Evolutionary conservation across 1,284 basidiomycete genomes (phyloP).

Genomic region (Ganoderma lingzhi): DNA sequence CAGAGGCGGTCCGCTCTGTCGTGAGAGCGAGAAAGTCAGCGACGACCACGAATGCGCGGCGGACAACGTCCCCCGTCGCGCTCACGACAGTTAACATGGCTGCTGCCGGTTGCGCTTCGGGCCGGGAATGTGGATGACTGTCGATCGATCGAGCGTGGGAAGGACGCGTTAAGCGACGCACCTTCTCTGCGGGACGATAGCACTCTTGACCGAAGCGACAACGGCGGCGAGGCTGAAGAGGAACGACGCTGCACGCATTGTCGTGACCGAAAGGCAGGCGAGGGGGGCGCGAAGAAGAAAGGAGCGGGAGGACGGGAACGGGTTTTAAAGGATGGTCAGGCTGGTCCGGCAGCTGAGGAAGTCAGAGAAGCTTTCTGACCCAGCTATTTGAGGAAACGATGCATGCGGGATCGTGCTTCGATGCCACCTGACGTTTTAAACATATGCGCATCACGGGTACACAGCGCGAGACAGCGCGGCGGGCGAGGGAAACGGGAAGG

Average conservation of each 20-base stretch:
- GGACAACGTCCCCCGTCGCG: constrained; percentile 1
- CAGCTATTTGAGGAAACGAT: constrained; percentile 29
- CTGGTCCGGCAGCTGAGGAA: constrained; percentile 33
- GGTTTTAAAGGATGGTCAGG: constrained; percentile 15
- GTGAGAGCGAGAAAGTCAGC: background rate
- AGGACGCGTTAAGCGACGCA: background rate
- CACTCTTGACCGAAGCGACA: constrained; percentile 24
- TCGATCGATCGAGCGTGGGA: background rate
- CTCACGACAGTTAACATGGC: constrained; percentile 2
- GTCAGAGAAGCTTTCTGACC: constrained; percentile 17
- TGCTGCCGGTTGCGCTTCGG: background rate
- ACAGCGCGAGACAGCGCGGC: background rate
- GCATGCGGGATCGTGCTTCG: constrained; percentile 23
- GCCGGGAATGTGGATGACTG: background rate
- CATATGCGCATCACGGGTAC: background rate
- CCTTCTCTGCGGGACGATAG: constrained; percentile 26
- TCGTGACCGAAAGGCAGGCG: constrained; percentile 10
- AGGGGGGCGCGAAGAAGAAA: constrained; percentile 12
- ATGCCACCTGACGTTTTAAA: constrained; percentile 26
- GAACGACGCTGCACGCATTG: constrained; percentile 29
- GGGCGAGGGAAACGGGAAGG: background rate
- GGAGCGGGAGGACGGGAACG: constrained; percentile 11
- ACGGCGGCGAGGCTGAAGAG: constrained; percentile 19
- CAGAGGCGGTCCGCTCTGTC: constrained; percentile 46
- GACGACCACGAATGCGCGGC: background rate